Percentiles rank a stretch among this genome's conserved stretches.
These are phyloP conservation scores for Coprinellus micaceus DNA, from an alignment of 768 basidiomycete species.

Conservation along the genomic window DNA sequence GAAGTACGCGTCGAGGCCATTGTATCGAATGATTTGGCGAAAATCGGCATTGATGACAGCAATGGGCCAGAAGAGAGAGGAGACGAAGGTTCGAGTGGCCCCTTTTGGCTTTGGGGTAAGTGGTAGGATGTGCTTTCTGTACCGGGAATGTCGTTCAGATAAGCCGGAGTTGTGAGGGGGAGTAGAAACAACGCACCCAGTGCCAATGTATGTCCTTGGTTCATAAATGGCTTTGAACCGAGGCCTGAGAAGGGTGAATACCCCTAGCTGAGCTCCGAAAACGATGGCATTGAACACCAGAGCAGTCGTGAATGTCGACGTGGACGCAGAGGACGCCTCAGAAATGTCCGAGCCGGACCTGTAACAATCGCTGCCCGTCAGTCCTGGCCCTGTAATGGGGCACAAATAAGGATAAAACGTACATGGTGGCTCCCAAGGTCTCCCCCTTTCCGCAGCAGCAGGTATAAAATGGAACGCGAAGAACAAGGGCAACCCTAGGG, in stretches of 20 bases:
- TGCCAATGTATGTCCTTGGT: constrained; percentile 67
- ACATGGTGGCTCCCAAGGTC: too few species aligned
- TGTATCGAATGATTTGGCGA: constrained; percentile 55
- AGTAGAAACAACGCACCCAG: constrained; percentile 30
- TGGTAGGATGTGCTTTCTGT: constrained; percentile 55
- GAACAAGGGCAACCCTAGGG: too few species aligned
- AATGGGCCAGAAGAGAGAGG: constrained; percentile 57
- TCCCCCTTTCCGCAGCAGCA: too few species aligned
- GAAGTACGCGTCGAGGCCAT: constrained; percentile 90
- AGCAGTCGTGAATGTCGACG: constrained; percentile 77
- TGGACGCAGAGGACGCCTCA: constrained; percentile 59
- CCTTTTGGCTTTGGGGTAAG: constrained; percentile 27
- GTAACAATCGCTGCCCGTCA: neutral
- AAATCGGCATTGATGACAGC: constrained; percentile 62
- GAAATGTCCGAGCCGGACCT: constrained; percentile 35
- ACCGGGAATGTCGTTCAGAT: constrained; percentile 5
- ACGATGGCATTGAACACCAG: constrained; percentile 78
- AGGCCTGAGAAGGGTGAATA: constrained; percentile 80
- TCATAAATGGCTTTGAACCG: constrained; percentile 89
- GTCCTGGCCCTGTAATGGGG: neutral
- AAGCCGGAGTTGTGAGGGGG: neutral
- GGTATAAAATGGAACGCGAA: too few species aligned
- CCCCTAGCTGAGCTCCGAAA: constrained; percentile 64
- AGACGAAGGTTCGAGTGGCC: neutral
- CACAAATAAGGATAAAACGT: too few species aligned